These are phyloP conservation scores for Senna tora DNA, from an alignment of 306 rosid species.

Conservation along the genomic window DNA sequence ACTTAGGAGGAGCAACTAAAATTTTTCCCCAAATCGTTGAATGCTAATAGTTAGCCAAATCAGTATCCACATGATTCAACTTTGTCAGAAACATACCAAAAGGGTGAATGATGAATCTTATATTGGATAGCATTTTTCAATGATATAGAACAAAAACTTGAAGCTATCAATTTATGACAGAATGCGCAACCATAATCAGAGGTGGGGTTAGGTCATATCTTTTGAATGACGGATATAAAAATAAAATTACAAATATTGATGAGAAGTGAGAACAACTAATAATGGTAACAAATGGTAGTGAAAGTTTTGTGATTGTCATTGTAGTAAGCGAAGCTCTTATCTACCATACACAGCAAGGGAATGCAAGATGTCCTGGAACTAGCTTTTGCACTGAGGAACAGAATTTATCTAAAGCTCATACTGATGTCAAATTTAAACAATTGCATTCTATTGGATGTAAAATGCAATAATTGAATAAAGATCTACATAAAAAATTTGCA, in stretches of 20 bases:
- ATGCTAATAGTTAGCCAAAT: neutral
- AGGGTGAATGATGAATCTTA: neutral
- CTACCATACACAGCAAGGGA: neutral
- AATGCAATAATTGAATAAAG: neutral
- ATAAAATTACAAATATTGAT: neutral
- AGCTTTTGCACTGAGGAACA: neutral
- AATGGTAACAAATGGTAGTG: conserved; percentile 13
- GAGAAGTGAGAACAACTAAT: neutral
- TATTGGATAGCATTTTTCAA: neutral
- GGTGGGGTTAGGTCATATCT: too few species aligned
- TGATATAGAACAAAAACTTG: too few species aligned
- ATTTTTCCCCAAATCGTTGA: neutral
- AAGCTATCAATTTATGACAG: neutral
- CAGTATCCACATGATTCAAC: neutral
- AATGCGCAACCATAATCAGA: neutral
- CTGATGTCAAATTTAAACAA: neutral
- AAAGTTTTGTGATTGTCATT: neutral
- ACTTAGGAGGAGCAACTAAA: neutral
- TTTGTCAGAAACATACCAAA: neutral
- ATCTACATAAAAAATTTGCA: neutral
- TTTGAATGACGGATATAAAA: neutral
- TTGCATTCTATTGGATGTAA: neutral
- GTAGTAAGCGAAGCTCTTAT: neutral
- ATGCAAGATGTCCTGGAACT: conserved; percentile 1
- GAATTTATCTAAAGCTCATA: neutral